Evolutionary conservation across 2,329 filamentous ascomycete genomes (phyloP).

Genomic region (Emergomyces orientalis): DNA sequence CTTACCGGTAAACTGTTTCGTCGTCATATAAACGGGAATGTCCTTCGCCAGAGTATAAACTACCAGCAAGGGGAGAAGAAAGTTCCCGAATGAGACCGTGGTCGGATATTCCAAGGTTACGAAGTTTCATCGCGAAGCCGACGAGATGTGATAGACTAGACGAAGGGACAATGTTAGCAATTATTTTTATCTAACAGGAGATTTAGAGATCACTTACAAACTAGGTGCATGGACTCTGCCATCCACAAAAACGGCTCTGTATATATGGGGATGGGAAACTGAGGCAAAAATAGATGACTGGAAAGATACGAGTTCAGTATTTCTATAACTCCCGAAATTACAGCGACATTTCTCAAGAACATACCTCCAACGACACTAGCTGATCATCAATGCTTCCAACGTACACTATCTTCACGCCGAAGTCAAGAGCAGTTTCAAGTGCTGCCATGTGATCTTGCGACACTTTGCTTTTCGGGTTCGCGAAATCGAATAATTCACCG

Average conservation of each 20-base stretch:
- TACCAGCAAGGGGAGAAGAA: constrained; percentile 78
- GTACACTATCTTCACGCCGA: constrained; percentile 76
- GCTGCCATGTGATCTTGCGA: constrained; percentile 72
- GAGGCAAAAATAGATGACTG: constrained; percentile 78
- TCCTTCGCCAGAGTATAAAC: constrained; percentile 82
- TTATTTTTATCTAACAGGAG: background rate
- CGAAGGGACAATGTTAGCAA: background rate
- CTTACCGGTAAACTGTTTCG: constrained; percentile 66
- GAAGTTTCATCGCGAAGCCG: constrained; percentile 84
- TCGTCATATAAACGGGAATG: constrained; percentile 93
- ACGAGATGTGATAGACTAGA: constrained; percentile 72
- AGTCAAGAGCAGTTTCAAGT: constrained; percentile 62
- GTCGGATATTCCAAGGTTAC: constrained; percentile 85
- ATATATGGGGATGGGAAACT: constrained; percentile 83
- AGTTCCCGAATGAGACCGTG: constrained; percentile 89
- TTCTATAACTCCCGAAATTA: background rate
- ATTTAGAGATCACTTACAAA: constrained; percentile 48
- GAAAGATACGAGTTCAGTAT: background rate
- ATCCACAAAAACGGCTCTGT: constrained; percentile 91
- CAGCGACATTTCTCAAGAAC: background rate
- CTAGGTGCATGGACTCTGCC: constrained; percentile 84
- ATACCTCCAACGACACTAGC: constrained; percentile 79
- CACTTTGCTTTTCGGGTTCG: constrained; percentile 67
- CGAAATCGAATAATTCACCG: constrained; percentile 93
- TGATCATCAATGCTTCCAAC: constrained; percentile 96